Conservation (phyloP, 176 grass and related monocot genomes). For the Metroxylon sagu region DNA sequence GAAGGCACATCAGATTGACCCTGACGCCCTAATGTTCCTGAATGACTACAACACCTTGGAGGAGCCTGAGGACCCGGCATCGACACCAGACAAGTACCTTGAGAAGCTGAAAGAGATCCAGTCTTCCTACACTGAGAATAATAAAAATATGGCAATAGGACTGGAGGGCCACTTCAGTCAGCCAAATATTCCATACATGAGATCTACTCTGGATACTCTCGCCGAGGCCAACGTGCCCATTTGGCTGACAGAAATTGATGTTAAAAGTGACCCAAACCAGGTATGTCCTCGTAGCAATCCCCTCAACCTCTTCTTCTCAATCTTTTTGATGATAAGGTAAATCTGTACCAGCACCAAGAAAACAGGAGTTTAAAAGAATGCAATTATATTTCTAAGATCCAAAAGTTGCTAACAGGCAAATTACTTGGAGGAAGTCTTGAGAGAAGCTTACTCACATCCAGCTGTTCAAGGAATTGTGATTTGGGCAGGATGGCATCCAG, state of each 20-base stretch:
- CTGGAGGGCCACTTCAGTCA: constrained; percentile 65
- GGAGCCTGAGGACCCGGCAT: constrained; percentile 26
- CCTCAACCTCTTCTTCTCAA: no score
- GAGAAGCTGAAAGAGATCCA: constrained; percentile 52
- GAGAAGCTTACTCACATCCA: constrained; percentile 84
- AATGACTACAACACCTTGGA: constrained; percentile 94
- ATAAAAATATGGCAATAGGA: constrained; percentile 48
- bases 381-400: no score
- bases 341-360: no score
- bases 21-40: constrained; percentile 43
- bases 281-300: not conserved
- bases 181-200: constrained; percentile 74
- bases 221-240: constrained; percentile 39
- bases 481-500: constrained; percentile 56
- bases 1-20: constrained; percentile 44
- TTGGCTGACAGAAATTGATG: constrained; percentile 95
- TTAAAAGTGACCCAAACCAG: constrained; percentile 20
- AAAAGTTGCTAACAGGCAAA: constrained; percentile 21
- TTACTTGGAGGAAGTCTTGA: constrained; percentile 50
- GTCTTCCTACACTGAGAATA: constrained; percentile 9
- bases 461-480: constrained; percentile 71
- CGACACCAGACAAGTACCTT: constrained; percentile 46
- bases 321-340: no score
- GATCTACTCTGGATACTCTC: constrained; percentile 54
- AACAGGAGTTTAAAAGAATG: no score